phyloP scores from a whole-genome alignment of 2,329 filamentous ascomycete genomes.

The Seiridium unicorne region DNA sequence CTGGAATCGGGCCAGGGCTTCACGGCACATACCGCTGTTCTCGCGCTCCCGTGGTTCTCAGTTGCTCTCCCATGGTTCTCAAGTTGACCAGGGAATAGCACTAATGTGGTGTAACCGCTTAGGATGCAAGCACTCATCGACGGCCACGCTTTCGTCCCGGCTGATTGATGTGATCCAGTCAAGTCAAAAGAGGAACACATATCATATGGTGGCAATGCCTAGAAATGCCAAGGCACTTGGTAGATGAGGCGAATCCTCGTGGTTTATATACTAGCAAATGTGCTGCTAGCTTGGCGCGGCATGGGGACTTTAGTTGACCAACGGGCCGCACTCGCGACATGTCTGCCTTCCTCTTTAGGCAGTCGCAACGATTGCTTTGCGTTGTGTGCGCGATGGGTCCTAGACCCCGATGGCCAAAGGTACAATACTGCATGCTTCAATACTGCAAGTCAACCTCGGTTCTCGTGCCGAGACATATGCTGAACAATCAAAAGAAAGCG shows the following conservation, averaged over 20 bases:
- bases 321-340: background rate
- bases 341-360: constrained; percentile 3
- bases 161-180: background rate
- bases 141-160: background rate
- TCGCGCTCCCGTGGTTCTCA: background rate
- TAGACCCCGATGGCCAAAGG: background rate
- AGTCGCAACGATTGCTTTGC: background rate
- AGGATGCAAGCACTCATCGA: background rate
- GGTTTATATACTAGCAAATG: constrained; percentile 5
- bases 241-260: background rate
- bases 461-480: background rate
- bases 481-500: background rate
- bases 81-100: background rate
- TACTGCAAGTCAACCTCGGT: background rate
- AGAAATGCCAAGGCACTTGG: constrained; percentile 2
- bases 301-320: background rate
- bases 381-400: background rate
- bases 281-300: background rate
- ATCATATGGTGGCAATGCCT: constrained; percentile 5
- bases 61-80: background rate
- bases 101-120: background rate
- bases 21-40: background rate
- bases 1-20: background rate
- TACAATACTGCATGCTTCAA: background rate
- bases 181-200: background rate